Evolutionary conservation across 345 rosid species (phyloP), one percentile per base, ranked within the genome.

Genomic region (Populus euphratica): DNA sequence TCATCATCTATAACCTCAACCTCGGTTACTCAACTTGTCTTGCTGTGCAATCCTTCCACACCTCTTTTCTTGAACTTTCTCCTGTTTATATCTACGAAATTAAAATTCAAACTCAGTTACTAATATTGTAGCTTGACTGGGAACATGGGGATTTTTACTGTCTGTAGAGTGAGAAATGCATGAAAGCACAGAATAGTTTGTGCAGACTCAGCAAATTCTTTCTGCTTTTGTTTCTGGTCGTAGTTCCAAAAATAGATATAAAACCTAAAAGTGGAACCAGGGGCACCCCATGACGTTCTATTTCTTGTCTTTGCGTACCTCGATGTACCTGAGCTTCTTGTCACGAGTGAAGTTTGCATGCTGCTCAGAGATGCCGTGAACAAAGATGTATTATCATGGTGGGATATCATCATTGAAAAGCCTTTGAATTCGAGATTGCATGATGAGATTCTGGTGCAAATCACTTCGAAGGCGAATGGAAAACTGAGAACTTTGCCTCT

Each of bases 261-360:
- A 47, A 77, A 64, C 52, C 64, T 1, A 35, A 73, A 62, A 27
- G 64, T 18, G 7, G 78, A 72, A 69, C 69, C 84, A 73, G 81
- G 84, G 64, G 80, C 86, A 47, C 90, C 91, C 36, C 87, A 86
- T 75, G 90, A 91, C 56, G 90, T 93, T 64, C 54, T 90, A 66
- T 77, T 86, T 56, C 79, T 92, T 36, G 90, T 88, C 31, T 79
- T 93, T 73, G 84, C 92, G 54, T 89, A 87, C 76, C 97, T 93
- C 76, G 86, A 86, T 69, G 47, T 90, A 13, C 77, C 65, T 13
- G 93, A 93, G 81, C 91, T 93, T 83, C 87, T 93, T 62, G 81
- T 84, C 49, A 79, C 88, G 81, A 71, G 81, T 72, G 70, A 79
- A 82, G 92, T 73, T 63, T 96, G 94, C 69, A 74, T 47, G 23